Evolutionary conservation across 2,329 filamentous ascomycete species (phyloP), one percentile per base, ranked within the genome.

Genomic region (Xylogone sp.): DNA sequence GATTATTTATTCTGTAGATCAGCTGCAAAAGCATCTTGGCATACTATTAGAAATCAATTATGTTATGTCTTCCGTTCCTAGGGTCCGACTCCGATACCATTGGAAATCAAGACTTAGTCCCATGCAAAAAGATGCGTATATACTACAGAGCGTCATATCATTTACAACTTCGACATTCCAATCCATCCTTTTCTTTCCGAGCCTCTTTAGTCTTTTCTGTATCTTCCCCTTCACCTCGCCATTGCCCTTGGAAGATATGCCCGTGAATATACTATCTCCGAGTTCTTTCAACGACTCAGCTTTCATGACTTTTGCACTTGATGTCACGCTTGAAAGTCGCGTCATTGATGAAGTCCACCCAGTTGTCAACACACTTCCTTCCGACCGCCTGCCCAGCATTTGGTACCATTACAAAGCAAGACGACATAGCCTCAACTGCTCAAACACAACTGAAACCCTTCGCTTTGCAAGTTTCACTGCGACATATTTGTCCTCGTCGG

Each of bases 371-470:
- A 59, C 82, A 87, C 45, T 77, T 73, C 57, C 64, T 69, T 2
- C 76, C 69, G 22, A 69, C 74, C 1, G 72, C 63, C 2, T 75
- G 65, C 3, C 69, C 67, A 2, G 74, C n/a, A n/a, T n/a, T 68
- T 1, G 87, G 55, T 1, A 88, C 56, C 56, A 83, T 61, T 0
- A 78, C 81, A 63, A 90, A 93, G 59, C 81, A 83, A 68, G 92
- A 88, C 50, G 89, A 87, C 88, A 93, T 93, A 2, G 82, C 86
- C 66, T 91, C 84, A 84, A 94, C 69, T 90, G 81, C 64, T 89
- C 82, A 61, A 84, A 87, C 3, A 81, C 74, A 0, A 92, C 79
- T 0, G 62, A 62, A 0, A 86, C 84, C 5, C 80, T 82, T 45
- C 87, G 79, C 7, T 61, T 56, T 16, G 73, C 72, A 10, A 88